Evolutionary conservation across 352 stramenopile genomes (phyloP).

Genomic region (Hyaloperonospora brassicae): DNA sequence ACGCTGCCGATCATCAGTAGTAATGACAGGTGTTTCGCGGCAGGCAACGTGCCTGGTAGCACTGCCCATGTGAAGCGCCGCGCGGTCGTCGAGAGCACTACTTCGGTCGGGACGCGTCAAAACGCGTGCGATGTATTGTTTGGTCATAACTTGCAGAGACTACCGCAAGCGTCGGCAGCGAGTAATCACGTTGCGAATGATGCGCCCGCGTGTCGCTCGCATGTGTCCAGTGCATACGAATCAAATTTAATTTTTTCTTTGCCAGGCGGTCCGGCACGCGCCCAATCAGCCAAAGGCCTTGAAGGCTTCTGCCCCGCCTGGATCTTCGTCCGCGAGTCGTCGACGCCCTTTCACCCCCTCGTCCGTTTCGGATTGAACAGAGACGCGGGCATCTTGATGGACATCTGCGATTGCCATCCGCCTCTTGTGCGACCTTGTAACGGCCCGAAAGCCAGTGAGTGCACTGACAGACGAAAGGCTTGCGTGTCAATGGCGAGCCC

Average conservation of each 20-base stretch:
- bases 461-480: conserved; percentile 1
- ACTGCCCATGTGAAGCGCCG: conserved; percentile 43
- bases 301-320: conserved; percentile 10
- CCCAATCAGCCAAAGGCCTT: neutral
- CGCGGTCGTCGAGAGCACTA: conserved; percentile 18
- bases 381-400: conserved; percentile 13
- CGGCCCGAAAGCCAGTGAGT: conserved; percentile 9
- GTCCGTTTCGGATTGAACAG: conserved; percentile 22
- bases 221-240: neutral
- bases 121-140: conserved; percentile 89
- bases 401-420: conserved; percentile 15
- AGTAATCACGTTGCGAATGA: conserved; percentile 29
- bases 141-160: conserved; percentile 92
- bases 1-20: conserved; percentile 1
- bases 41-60: conserved; percentile 36
- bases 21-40: too few species aligned
- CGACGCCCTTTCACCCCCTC: conserved; percentile 14
- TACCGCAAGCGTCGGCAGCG: conserved; percentile 95
- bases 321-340: conserved; percentile 19
- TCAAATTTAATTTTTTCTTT: neutral
- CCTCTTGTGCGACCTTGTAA: conserved; percentile 9
- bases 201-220: neutral
- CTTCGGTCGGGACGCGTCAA: conserved; percentile 21
- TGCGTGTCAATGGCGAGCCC: conserved; percentile 12
- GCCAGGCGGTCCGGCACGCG: too few species aligned